Evolutionary conservation across 805 yeast genomes (phyloP), one percentile per base, ranked within the genome.

Genomic region (Blastobotrys americana): DNA sequence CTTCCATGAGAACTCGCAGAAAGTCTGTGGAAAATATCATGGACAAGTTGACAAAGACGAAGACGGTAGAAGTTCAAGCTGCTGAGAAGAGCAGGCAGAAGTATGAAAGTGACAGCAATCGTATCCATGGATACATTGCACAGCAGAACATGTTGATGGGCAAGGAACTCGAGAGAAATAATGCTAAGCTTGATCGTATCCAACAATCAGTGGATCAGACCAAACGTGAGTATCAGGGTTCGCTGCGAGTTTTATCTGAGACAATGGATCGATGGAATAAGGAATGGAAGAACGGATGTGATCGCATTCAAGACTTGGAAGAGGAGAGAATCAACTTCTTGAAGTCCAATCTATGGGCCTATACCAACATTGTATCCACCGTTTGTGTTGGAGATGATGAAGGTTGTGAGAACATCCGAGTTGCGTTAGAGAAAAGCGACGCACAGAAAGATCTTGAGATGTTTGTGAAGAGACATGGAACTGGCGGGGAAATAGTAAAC

Each of bases 331-430:
- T 84, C 44, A 82, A 81, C 54, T 73, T 79, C 49, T 57, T 83
- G 45, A 82, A 84, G 55, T 68, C 81, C 15, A 84, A 80, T 53
- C 62, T 87, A 47, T 87, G 95, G 84, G 83, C 79, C 36, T 85
- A 72, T 56, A 78, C 90, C 39, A 86, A 86, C 61, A 71, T 79
- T 34, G 69, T 84, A 5, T 84, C 94, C 5, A 72, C 85, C 0
- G 70, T 80, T 2, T 87, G 95, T 58, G 89, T 86, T 25, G 76
- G 78, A 37, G 84, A 82, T 55, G 96, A 87, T 57, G 81, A 77
- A 49, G 72, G 83, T 6, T 84, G 83, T 45, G 96, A 87, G 57
- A 69, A 69, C 42, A 74, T 88, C 10, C 73, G 96, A 45, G 59
- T 77, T 5, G 62, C 76, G 2, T 69, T 86, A 43, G 95, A 88